These are phyloP conservation scores for Emmonsiellopsis sp. DNA, from an alignment of 2,329 filamentous ascomycete species.

Conservation along the genomic window DNA sequence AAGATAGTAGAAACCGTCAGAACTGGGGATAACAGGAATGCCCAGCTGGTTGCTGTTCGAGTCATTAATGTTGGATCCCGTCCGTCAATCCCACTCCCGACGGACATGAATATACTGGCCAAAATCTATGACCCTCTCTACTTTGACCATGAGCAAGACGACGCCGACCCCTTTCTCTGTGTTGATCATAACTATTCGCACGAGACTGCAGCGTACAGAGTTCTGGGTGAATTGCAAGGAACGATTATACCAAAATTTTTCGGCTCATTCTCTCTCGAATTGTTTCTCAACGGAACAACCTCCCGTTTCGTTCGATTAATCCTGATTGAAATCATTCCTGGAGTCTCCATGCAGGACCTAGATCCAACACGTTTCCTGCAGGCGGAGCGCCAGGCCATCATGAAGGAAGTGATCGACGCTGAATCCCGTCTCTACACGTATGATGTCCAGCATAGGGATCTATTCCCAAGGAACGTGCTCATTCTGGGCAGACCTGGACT, in stretches of 20 bases:
- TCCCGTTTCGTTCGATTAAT: slow-evolving; percentile 11
- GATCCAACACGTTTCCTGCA: slow-evolving; percentile 6
- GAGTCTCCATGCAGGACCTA: slow-evolving; percentile 5
- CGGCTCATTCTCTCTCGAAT: slow-evolving; percentile 17
- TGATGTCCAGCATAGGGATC: slow-evolving; percentile 8
- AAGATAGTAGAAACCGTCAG: slow-evolving; percentile 2
- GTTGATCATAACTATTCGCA: background rate
- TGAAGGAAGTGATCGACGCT: slow-evolving; percentile 9
- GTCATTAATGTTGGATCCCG: background rate
- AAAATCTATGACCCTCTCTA: slow-evolving; percentile 8
- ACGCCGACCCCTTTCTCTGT: slow-evolving; percentile 5
- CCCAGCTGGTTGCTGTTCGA: slow-evolving; percentile 2
- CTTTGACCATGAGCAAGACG: slow-evolving; percentile 3
- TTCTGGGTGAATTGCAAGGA: slow-evolving; percentile 15
- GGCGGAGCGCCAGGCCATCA: slow-evolving; percentile 4
- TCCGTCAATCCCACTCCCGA: background rate
- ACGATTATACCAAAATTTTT: slow-evolving; percentile 16
- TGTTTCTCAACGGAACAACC: slow-evolving; percentile 8
- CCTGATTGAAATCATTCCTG: slow-evolving; percentile 8
- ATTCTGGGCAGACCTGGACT: background rate
- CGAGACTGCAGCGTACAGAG: background rate
- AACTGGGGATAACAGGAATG: slow-evolving; percentile 4
- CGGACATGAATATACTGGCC: slow-evolving; percentile 3
- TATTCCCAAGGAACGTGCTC: slow-evolving; percentile 10
- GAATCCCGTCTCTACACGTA: slow-evolving; percentile 8